Conservation (phyloP, 2,329 filamentous ascomycete genomes). For the Elsinoe arachidis region DNA sequence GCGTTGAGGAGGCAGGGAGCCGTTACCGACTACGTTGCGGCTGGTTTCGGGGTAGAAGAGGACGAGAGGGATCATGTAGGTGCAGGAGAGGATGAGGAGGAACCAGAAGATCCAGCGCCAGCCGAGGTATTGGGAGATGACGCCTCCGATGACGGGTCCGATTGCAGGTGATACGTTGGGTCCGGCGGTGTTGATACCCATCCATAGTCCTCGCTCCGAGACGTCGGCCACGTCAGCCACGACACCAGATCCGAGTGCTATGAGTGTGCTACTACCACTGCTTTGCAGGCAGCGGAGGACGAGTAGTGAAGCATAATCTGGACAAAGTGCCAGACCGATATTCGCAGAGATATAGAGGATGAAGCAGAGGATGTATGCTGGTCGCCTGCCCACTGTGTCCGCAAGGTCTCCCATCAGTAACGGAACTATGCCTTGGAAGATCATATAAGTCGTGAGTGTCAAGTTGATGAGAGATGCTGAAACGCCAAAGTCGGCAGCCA, state of each 20-base stretch:
- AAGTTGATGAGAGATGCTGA: constrained; percentile 15
- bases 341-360: constrained; percentile 36
- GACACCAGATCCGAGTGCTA: constrained; percentile 29
- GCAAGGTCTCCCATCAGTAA: constrained; percentile 45
- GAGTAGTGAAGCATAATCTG: constrained; percentile 31
- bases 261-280: constrained; percentile 33
- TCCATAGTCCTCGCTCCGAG: constrained; percentile 28
- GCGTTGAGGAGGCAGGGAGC: constrained; percentile 23
- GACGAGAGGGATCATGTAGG: constrained; percentile 23
- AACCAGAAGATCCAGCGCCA: constrained; percentile 38
- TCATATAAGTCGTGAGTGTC: constrained; percentile 19
- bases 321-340: constrained; percentile 32
- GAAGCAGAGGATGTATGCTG: constrained; percentile 42
- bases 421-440: constrained; percentile 44
- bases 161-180: constrained; percentile 19
- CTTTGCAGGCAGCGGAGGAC: constrained; percentile 34
- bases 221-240: constrained; percentile 30
- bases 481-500: constrained; percentile 16
- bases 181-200: constrained; percentile 26
- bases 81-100: constrained; percentile 32
- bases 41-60: constrained; percentile 32
- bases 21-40: constrained; percentile 35
- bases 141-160: constrained; percentile 25
- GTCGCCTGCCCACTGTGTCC: constrained; percentile 43
- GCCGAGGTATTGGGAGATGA: constrained; percentile 28